Evolutionary conservation across 768 basidiomycete genomes (phyloP).

Genomic region (Russula earlei): DNA sequence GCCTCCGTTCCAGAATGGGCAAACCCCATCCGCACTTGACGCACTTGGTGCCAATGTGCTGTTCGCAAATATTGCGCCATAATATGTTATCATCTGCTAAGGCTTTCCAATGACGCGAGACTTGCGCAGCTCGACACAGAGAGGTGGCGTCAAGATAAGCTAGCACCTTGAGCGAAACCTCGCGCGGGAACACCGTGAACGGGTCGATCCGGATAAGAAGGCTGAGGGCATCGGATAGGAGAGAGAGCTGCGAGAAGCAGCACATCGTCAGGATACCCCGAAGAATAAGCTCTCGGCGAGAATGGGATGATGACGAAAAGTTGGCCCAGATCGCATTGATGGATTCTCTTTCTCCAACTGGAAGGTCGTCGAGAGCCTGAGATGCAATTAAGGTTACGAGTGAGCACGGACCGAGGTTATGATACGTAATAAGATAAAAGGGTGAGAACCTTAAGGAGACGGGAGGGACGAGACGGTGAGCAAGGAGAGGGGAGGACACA

Average conservation of each 20-base stretch:
- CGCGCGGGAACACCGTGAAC: slow-evolving; percentile 81
- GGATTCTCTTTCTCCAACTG: slow-evolving; percentile 74
- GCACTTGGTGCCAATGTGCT: slow-evolving; percentile 96
- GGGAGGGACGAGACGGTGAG: no score
- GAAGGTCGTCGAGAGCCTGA: slow-evolving; percentile 85
- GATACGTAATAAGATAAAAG: slow-evolving; percentile 4
- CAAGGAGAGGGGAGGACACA: slow-evolving; percentile 28
- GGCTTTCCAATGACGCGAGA: slow-evolving; percentile 71
- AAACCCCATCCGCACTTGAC: slow-evolving; percentile 96
- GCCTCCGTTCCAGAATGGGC: slow-evolving; percentile 76
- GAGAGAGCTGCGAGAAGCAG: slow-evolving; percentile 96
- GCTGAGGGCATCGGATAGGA: slow-evolving; percentile 84
- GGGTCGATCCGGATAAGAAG: slow-evolving; percentile 95
- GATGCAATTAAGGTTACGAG: not conserved
- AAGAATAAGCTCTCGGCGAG: slow-evolving; percentile 85
- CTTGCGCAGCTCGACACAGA: slow-evolving; percentile 88
- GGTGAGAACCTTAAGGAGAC: not conserved
- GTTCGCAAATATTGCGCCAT: slow-evolving; percentile 95
- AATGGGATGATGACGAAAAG: slow-evolving; percentile 90
- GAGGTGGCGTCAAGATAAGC: slow-evolving; percentile 87
- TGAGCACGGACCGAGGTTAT: not conserved
- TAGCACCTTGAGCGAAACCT: slow-evolving; percentile 80
- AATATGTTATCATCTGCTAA: slow-evolving; percentile 93
- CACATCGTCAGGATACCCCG: slow-evolving; percentile 98
- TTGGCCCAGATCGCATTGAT: slow-evolving; percentile 93